Evolutionary conservation across 1,139 yeast species (phyloP), one percentile per base, ranked within the genome.

Genomic region (Geotrichum australiense): DNA sequence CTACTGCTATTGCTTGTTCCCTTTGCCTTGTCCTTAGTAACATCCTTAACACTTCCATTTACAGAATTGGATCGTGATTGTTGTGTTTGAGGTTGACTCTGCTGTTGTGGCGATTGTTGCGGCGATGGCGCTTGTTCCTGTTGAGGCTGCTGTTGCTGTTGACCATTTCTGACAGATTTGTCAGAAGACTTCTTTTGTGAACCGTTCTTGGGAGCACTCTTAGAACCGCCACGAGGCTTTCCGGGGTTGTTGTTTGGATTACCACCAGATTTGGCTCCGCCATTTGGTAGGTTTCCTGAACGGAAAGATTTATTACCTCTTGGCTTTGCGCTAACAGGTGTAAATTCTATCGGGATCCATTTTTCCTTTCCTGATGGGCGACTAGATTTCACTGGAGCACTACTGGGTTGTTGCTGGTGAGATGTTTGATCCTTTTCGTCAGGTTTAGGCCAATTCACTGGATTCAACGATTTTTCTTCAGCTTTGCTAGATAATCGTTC

Each of bases 171-270:
- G 10, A 28, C 31, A 28, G 31, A 20, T n/a, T 28, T 10, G 20
- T 47, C 37, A 30, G 33, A 24, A 28, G 53, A 55, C 46, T 58
- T 57, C 43, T 56, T 59, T 45, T 54, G 47, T 34, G 56, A 61
- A 35, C 51, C 60, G 40, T 82, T 78, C 34, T 79, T 71, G 37
- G 84, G 80, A 82, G 84, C 73, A 56, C 70, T 73, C 45, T 51
- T 41, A 16, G 42, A 22, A 23, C 39, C 40, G 16, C 35, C 42
- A 32, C 42, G 39, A 21, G 47, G 40, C 31, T 41, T 47, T 5
- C 47, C 40, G 30, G 40, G 34, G 23, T 32, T 19, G 30, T 19
- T 32, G 21, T 32, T 19, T 11, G 31, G 7, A 37, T 14, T 18
- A 14, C 24, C 22, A 5, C 31, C 30, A 18, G 30, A 14, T 16